Evolutionary conservation across 768 basidiomycete species (phyloP).

Genomic region (Rhodotorula sphaerocarpa): DNA sequence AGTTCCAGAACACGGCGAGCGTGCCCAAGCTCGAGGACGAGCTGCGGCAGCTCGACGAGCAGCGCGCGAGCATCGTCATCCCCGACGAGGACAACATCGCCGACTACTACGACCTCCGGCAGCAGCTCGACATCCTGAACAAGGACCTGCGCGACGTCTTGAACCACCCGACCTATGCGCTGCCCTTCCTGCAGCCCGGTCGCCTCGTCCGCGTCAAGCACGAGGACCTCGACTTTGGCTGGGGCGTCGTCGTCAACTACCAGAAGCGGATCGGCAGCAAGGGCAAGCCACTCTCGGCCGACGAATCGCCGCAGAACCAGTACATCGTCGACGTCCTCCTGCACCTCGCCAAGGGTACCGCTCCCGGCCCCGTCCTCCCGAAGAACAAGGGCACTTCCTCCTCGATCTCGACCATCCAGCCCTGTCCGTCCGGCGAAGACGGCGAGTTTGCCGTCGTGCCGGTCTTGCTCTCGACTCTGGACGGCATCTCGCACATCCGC

Average conservation of each 20-base stretch:
- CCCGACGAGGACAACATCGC: constrained; percentile 73
- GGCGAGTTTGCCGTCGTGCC: constrained; percentile 80
- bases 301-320: constrained; percentile 72
- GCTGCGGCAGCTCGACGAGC: constrained; percentile 62
- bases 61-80: constrained; percentile 58
- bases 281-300: constrained; percentile 54
- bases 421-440: constrained; percentile 63
- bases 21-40: constrained; percentile 79
- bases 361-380: constrained; percentile 49
- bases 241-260: constrained; percentile 90
- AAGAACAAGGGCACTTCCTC: constrained; percentile 48
- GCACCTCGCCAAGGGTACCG: constrained; percentile 59
- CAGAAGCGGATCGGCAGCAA: constrained; percentile 79
- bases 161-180: constrained; percentile 87
- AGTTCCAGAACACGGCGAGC: constrained; percentile 91
- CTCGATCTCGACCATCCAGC: constrained; percentile 57
- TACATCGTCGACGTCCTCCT: constrained; percentile 90
- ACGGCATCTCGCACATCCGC: constrained; percentile 76
- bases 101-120: constrained; percentile 86
- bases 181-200: constrained; percentile 87
- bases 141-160: constrained; percentile 84
- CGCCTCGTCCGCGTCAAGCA: constrained; percentile 86
- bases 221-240: constrained; percentile 81
- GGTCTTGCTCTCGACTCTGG: constrained; percentile 74
- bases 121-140: constrained; percentile 81